Base-by-base conservation (phyloP, 2,329 filamentous ascomycete genomes). In the Trichoderma guizhouense region DNA sequence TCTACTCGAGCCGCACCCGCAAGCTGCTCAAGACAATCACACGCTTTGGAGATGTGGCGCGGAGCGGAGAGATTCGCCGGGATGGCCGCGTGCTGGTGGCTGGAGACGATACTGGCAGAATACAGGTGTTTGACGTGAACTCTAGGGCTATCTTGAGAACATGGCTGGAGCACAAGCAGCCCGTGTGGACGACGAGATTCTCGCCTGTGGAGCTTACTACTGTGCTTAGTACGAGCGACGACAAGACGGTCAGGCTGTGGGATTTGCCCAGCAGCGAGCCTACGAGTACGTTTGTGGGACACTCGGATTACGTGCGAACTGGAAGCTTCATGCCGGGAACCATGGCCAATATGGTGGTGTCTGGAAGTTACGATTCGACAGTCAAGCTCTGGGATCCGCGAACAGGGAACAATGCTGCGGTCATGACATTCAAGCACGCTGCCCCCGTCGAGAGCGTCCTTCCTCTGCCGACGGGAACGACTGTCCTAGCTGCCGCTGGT, bases 351-450 rank as follows among this genome's bases (percentile, higher is more conserved):
- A 87, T 97, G 80, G 80, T 98, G 18, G 90, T 97, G 1, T 97
- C 94, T 11, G 96, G 97, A 63, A 95, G 93, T 82, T 99, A 99
- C 83, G 96, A 99, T 82, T 90, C 93, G 74, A 98, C 95, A 0
- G 95, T 98, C 65, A 91, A 93, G 74, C 83, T 99, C 26, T 99
- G 96, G 96, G 96, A 99, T 83, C 91, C 95, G 1, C 88, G 96
- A 75, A 89, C 91, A 43, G 89, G 90, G 75, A 89, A 81, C 78
- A 86, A 82, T 78, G 86, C 81, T 34, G 85, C 91, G 7, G 94
- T 94, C 74, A 96, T 99, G 91, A 93, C 92, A 0, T 98, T 99
- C 85, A 96, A 97, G 85, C 95, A 98, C 84, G 88, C 90, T n/a
- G 92, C 93, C 18, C 92, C 95, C 2, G 88, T 99, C 26, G 96